Evolutionary conservation across 2,329 filamentous ascomycete genomes (phyloP), one percentile per base, ranked within the genome.

Genomic region (Nemania bipapillata): DNA sequence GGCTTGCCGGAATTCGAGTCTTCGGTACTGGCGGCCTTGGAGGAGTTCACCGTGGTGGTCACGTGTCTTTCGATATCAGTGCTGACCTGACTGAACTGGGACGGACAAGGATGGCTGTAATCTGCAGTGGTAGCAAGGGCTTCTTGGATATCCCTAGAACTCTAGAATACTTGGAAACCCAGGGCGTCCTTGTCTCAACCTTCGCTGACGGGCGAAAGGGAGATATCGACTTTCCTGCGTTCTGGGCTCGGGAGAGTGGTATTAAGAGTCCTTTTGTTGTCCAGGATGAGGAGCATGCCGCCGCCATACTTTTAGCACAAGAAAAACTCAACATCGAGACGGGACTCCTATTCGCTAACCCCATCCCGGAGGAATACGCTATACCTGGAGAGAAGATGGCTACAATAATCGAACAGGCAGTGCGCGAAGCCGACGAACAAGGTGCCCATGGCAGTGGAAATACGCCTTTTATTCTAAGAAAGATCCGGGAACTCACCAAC

Each of bases 1-100:
- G 92, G 70, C 83, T 94, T 68, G 95, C 94, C 30, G 94, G 94
- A 9, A 97, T 99, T 77, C 91, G 90, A 72, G 88, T 99, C 57
- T 97, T 99, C 80, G 96, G 94, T 28, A 99, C 96, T 5, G 96
- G 96, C 53, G 96, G 96, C 12, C 88, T 99, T 4, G 95, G 96
- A 64, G 96, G 96, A 67, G 96, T 99, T 26, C 96, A 99, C 80
- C 90, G 94, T 52, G 94, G 93, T 62, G 96, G 90, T 55, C 91
- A 97, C 79, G 86, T 86, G 73, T 92, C 91, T 7, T 91, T 98
- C 90, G 96, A 99, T 78, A 89, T 99, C 70, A 98, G 95, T 69
- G 95, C 96, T 47, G 96, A 99, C 81, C 85, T 99, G 69, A 97
- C 93, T 3, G 96, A 98, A 84, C 87, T 99, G 58, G 94, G 96